Evolutionary conservation across 2,329 filamentous ascomycete species (phyloP).

Genomic region (Furcasterigmium sp.): DNA sequence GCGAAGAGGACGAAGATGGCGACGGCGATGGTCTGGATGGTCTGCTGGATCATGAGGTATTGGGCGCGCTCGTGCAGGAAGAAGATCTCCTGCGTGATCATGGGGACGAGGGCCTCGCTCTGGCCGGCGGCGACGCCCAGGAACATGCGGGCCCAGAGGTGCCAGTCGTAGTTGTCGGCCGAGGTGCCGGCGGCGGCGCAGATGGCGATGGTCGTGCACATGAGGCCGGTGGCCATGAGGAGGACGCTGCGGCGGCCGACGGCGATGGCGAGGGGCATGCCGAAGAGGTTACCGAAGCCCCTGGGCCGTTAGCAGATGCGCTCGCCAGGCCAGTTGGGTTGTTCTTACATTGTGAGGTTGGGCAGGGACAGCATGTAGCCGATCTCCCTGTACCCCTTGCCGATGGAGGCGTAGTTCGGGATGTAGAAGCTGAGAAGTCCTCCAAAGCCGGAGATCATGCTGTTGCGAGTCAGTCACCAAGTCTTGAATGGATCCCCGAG

Average conservation of each 20-base stretch:
- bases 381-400: neutral
- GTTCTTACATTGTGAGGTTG: neutral
- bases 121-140: constrained; percentile 33
- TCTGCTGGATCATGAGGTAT: constrained; percentile 34
- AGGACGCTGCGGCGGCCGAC: constrained; percentile 27
- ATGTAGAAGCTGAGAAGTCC: neutral
- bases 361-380: neutral
- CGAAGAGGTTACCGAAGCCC: constrained; percentile 23
- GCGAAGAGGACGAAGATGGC: constrained; percentile 32
- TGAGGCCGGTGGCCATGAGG: constrained; percentile 20
- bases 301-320: constrained; percentile 8
- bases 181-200: constrained; percentile 18
- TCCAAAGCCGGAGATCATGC: neutral
- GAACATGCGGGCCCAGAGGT: constrained; percentile 29
- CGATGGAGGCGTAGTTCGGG: neutral
- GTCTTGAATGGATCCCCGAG: no score
- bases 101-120: constrained; percentile 33
- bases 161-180: constrained; percentile 22
- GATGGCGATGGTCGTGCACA: constrained; percentile 20
- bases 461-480: no score
- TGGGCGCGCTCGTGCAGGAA: constrained; percentile 36
- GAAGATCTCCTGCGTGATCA: constrained; percentile 34
- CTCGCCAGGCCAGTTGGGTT: neutral
- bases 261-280: constrained; percentile 27
- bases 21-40: constrained; percentile 30